phyloP scores from a whole-genome alignment of 148 eudicot genomes.

The Chenopodium album region DNA sequence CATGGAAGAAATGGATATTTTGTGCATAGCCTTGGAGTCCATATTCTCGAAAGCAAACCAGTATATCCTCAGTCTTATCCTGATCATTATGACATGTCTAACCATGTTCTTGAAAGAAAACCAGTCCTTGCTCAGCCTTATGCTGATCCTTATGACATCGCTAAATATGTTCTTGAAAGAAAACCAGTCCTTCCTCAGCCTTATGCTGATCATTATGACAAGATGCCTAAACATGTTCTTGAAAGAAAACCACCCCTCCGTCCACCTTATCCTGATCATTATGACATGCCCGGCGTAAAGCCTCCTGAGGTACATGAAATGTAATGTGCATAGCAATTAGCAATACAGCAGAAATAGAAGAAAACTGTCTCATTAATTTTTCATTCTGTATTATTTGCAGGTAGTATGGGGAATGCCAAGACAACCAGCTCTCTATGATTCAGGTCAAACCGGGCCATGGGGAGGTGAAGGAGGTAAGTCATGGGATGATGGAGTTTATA shows the following conservation, averaged over 20 bases:
- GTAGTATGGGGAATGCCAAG: constrained; percentile 39
- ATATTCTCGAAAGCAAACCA: constrained; percentile 31
- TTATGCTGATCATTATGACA: constrained; percentile 23
- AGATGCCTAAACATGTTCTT: constrained; percentile 26
- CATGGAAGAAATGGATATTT: constrained; percentile 44
- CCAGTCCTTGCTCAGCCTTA: too few species aligned
- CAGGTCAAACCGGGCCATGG: constrained; percentile 78
- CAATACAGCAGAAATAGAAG: neutral
- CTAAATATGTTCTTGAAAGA: constrained; percentile 31
- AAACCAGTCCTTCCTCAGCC: constrained; percentile 16
- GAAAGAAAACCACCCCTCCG: constrained; percentile 16
- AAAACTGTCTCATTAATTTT: neutral
- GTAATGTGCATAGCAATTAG: too few species aligned
- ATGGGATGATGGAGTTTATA: constrained; percentile 74
- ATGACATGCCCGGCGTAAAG: constrained; percentile 9
- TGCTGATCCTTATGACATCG: too few species aligned
- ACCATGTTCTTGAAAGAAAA: neutral
- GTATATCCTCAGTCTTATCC: constrained; percentile 11
- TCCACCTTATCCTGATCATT: constrained; percentile 25
- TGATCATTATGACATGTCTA: constrained; percentile 26
- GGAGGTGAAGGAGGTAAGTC: constrained; percentile 73
- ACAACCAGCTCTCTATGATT: constrained; percentile 46
- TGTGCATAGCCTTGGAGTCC: constrained; percentile 39
- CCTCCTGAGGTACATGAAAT: constrained; percentile 14
- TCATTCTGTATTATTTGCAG: constrained; percentile 26